A percentile compares a stretch with the other conserved stretches of the same genome.
These are phyloP conservation scores for Meira miltonrushii DNA, from an alignment of 1,284 basidiomycete species.

Conservation along the genomic window DNA sequence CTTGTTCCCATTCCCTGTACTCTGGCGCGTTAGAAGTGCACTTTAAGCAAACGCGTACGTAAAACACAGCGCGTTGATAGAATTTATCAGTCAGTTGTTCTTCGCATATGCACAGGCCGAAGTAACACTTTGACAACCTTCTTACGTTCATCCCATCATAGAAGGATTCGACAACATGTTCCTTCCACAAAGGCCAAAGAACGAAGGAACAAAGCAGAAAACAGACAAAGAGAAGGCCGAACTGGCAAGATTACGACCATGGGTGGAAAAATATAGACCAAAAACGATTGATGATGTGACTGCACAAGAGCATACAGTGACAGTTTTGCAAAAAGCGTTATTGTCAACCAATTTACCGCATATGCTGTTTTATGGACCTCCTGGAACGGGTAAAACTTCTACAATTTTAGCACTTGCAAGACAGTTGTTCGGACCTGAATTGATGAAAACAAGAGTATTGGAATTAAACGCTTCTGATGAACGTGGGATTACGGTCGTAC, in stretches of 20 bases:
- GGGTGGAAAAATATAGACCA: slow-evolving; percentile 98
- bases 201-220: neutral
- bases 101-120: too few relatives aligned
- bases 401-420: slow-evolving; percentile 91
- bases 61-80: too few relatives aligned
- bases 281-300: slow-evolving; percentile 97
- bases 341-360: slow-evolving; percentile 92
- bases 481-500: slow-evolving; percentile 89
- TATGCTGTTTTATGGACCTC: slow-evolving; percentile 99
- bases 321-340: slow-evolving; percentile 82
- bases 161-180: slow-evolving; percentile 6
- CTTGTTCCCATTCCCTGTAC: too few relatives aligned
- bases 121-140: too few relatives aligned
- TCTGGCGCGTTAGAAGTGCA: too few relatives aligned
- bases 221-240: neutral
- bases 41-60: too few relatives aligned
- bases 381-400: slow-evolving; percentile 97
- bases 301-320: slow-evolving; percentile 92
- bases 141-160: too few relatives aligned
- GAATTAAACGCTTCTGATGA: slow-evolving; percentile 99
- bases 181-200: slow-evolving; percentile 11
- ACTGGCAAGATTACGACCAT: slow-evolving; percentile 62
- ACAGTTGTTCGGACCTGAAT: slow-evolving; percentile 93
- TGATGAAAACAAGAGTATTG: slow-evolving; percentile 85
- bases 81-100: too few relatives aligned